Base-by-base conservation (phyloP, 257 asterid species). In the Solanum pennellii region DNA sequence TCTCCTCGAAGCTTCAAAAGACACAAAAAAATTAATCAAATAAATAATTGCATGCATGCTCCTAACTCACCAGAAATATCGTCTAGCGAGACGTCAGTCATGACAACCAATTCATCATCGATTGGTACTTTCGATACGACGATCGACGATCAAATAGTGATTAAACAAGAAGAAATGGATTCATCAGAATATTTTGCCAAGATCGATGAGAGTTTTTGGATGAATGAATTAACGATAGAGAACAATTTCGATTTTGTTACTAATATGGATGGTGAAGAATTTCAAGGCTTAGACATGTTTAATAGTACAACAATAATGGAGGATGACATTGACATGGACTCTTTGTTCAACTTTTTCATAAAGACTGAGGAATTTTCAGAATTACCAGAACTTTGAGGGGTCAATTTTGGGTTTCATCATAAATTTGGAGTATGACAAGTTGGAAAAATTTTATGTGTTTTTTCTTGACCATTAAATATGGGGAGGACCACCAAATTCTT, bases 241-340 rank as follows among this genome's bases (percentile, higher is more conserved):
- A 45, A 79, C 41, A 45, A 16, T 15, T 45, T 20, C 11, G 1
- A 79, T 15, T 72, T 71, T 33, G 33, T 15, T 60, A 3, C 52
- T 12, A 41, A n/a, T 21, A 41, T 10, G 62, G 83, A 42, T 44
- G 31, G 83, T 79, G 66, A 79, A 33, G 56, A 27, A 66, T 14
- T 27, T 44, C 62, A 85, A 44, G 44, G 9, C 3, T 42, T 71
- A 3, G 88, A 86, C 16, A 71, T 7, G 35, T 66, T 47, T 31
- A 47, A 31, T n/a, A n/a, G 29, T 31, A 71, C 21, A 27, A 7
- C 83, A 45, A 72, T 6, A 5, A 31, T 76, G 44, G 66, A 27
- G 72, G 88, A 86, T 47, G 88, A 73, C 6, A 44, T 86, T 31
- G 88, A 73, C 4, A 44, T 86, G 88, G 88, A 86, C 84, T 86